Evolutionary conservation across 2,329 filamentous ascomycete species (phyloP), one percentile per base, ranked within the genome.

Genomic region (Verticillium zaregamsianum): DNA sequence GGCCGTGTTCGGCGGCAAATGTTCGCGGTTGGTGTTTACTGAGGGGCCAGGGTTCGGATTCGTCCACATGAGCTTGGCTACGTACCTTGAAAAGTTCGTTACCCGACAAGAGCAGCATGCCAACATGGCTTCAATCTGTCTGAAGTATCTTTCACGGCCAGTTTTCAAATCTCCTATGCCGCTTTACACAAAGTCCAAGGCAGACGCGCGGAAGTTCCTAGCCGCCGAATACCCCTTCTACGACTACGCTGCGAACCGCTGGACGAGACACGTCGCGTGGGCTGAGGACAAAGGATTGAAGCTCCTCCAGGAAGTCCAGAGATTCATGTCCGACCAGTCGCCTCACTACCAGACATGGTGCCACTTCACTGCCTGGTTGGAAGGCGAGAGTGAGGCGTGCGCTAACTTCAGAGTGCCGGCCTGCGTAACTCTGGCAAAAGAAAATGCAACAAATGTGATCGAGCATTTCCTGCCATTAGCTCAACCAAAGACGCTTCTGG

Each of bases 121-220:
- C 5, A 66, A 65, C 45, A 66, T 69, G 63, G 64, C 61, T 3
- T 63, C 62, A 17, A 20, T 67, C 2, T 69, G 67, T 54, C 45
- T 69, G 7, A 63, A 62, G 40, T 69, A 69, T 57, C 64, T 69
- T 4, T 63, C 57, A 9, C 54, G 56, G 9, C 25, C 58, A 3
- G 9, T 23, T 3, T 64, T 65, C 28, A 25, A 1, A 2, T 15
- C 25, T 9, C 12, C 56, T n/a, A 14, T 33, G 14, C 20, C 54
- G 5, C 1, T 37, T 11, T 40, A 52, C 12, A 11, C 33, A 20
- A 28, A 25, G 17, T 23, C 58, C 1, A 9, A 28, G 33, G n/a
- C n/a, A 32, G 59, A 23, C 8, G 20, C 25, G 14, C 20, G 37
- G 20, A 12, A 1, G 60, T 65, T 12, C 61, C 57, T 28, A 59